Conservation (phyloP, 1,284 basidiomycete species). For the Heterobasidion annosum region DNA sequence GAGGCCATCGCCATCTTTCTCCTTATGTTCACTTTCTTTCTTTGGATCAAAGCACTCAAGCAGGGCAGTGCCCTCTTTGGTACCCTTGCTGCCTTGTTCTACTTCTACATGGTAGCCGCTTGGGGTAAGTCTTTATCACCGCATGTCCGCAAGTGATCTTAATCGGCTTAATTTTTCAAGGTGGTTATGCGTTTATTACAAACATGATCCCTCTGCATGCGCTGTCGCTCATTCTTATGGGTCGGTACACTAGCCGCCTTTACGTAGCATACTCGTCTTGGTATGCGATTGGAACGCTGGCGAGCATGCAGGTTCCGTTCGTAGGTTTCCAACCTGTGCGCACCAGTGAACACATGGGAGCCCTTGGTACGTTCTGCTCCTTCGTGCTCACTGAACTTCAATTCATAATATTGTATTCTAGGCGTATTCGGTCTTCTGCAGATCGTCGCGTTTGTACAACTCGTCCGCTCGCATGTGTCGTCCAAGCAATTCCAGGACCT, state of each 20-base stretch:
- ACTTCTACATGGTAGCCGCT: conserved; percentile 99
- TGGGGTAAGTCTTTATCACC: conserved; percentile 64
- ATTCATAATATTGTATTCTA: conserved; percentile 18
- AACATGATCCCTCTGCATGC: conserved; percentile 99
- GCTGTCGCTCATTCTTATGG: conserved; percentile 92
- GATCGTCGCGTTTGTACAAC: conserved; percentile 90
- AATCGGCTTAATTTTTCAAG: conserved; percentile 23
- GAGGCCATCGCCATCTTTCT: conserved; percentile 99
- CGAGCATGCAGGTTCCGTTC: conserved; percentile 99
- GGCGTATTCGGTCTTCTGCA: conserved; percentile 96
- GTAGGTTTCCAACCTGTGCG: conserved; percentile 98
- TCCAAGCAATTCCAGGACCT: conserved; percentile 91
- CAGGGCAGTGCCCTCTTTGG: conserved; percentile 90
- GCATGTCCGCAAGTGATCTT: not conserved
- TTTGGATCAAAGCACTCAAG: conserved; percentile 97
- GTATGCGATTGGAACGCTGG: conserved; percentile 95
- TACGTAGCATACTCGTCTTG: conserved; percentile 96
- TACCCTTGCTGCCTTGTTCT: conserved; percentile 88
- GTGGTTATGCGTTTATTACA: conserved; percentile 99
- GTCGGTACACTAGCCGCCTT: conserved; percentile 86
- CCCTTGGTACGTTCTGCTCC: conserved; percentile 54
- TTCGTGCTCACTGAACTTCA: conserved; percentile 3
- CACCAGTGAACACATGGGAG: conserved; percentile 98
- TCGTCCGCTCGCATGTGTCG: conserved; percentile 84
- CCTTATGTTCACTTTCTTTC: conserved; percentile 98